These are phyloP conservation scores for Epichloe coenophiala DNA, from an alignment of 2,329 filamentous ascomycete genomes.

Conservation along the genomic window DNA sequence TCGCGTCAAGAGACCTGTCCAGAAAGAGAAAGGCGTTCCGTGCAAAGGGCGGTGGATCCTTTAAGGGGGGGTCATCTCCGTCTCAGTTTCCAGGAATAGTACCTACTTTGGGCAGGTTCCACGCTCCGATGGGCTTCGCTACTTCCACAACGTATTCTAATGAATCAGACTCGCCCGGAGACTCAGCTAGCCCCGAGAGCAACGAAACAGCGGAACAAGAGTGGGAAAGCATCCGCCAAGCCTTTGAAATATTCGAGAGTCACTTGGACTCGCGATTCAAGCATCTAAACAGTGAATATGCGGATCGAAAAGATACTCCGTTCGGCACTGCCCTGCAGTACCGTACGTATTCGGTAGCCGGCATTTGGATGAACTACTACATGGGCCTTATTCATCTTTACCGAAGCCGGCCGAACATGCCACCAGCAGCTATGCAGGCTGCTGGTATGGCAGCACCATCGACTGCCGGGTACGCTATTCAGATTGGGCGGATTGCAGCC, in stretches of 20 bases:
- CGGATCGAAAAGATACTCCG: slow-evolving; percentile 48
- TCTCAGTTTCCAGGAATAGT: slow-evolving; percentile 43
- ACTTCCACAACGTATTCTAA: slow-evolving; percentile 33
- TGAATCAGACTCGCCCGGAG: slow-evolving; percentile 30
- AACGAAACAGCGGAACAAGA: slow-evolving; percentile 61
- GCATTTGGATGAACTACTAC: slow-evolving; percentile 79
- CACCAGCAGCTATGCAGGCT: slow-evolving; percentile 77
- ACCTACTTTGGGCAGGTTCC: slow-evolving; percentile 35
- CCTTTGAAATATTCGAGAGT: slow-evolving; percentile 53
- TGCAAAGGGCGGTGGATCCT: slow-evolving; percentile 14
- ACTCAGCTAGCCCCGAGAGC: slow-evolving; percentile 46
- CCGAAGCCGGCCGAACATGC: slow-evolving; percentile 77
- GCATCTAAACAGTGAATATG: slow-evolving; percentile 56
- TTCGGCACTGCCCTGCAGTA: slow-evolving; percentile 77
- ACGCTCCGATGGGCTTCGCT: slow-evolving; percentile 40
- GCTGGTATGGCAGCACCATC: slow-evolving; percentile 62
- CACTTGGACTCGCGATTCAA: slow-evolving; percentile 64
- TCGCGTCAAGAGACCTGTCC: slow-evolving; percentile 60
- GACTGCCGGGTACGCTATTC: slow-evolving; percentile 57
- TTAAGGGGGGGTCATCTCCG: slow-evolving; percentile 19
- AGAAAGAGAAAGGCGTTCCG: slow-evolving; percentile 56
- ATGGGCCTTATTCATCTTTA: slow-evolving; percentile 74
- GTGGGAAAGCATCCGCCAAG: slow-evolving; percentile 61
- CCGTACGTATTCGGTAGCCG: slow-evolving; percentile 73
- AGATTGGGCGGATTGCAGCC: slow-evolving; percentile 68